A percentile compares a stretch with the other conserved stretches of the same genome.
Conservation (phyloP, 768 basidiomycete species). For the Calocybe cyanea region DNA sequence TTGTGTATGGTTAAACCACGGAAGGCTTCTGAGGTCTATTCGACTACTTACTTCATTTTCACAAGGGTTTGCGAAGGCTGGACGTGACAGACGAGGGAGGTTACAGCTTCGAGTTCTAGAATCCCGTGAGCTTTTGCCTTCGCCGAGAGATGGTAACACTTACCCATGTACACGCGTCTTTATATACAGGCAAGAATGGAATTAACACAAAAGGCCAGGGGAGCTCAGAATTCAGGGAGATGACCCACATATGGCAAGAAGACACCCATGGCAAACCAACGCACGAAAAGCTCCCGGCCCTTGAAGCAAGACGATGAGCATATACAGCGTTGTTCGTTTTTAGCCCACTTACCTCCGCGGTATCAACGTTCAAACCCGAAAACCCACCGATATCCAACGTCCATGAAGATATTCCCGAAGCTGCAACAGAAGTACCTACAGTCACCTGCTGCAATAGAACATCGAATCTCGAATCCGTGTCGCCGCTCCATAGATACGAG, state of each 20-base stretch:
- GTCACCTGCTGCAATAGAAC: conserved; percentile 33
- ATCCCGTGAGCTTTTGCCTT: background rate
- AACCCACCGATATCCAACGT: conserved; percentile 36
- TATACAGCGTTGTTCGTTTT: background rate
- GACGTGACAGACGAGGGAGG: conserved; percentile 17
- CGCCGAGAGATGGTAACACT: background rate
- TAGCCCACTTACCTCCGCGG: conserved; percentile 17
- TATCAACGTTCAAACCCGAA: conserved; percentile 27
- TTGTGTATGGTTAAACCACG: background rate
- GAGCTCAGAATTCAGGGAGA: background rate
- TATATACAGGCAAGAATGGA: too few species aligned
- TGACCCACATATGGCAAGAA: conserved; percentile 33
- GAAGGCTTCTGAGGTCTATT: too few species aligned
- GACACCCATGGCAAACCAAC: conserved; percentile 33
- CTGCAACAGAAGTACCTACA: conserved; percentile 28
- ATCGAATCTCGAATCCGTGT: conserved; percentile 30
- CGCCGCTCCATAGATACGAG: conserved; percentile 34
- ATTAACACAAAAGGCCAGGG: background rate
- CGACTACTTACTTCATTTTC: conserved; percentile 25
- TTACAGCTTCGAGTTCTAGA: conserved; percentile 25
- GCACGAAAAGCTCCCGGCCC: conserved; percentile 30
- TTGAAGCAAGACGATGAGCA: conserved; percentile 5
- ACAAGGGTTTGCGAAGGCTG: conserved; percentile 27
- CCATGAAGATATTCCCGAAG: conserved; percentile 34
- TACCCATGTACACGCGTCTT: conserved; percentile 30